Evolutionary conservation across 164 flowering plant species (phyloP), one percentile per base, ranked within the genome.

Genomic region (Piper longum): DNA sequence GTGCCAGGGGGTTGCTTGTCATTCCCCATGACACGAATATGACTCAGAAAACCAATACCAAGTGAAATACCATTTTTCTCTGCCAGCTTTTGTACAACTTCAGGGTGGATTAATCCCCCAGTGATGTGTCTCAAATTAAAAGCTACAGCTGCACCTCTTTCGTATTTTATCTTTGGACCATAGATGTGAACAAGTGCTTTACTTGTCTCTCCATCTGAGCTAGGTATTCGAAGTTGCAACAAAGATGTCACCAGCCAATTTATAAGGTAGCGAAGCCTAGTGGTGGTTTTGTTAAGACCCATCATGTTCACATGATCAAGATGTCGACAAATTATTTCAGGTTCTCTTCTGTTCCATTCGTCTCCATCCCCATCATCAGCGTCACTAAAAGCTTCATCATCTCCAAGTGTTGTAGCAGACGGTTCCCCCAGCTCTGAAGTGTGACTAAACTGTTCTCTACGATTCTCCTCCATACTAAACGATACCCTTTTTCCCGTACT

Each of bases 191-290:
- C 79, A 4, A 81, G 79, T 14, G 80, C 79, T 62, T 61, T 43
- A 6, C 70, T 75, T 1, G 48, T 43, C 13, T 73, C 75, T 26
- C 67, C 81, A 55, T 70, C 77, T 41, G 78, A 59, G 68, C 69
- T 61, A 41, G 84, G 84, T 55, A 83, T 77, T 45, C 76, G 71
- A 40, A 89, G 79, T 52, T 81, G 85, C 69, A 82, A 73, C 51
- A 89, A 67, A 4, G 95, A 86, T 41, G 85, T 85, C 17, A 85
- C 88, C 13, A 89, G 75, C 96, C 96, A 89, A 71, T 89, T 87
- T 66, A 82, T 73, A 65, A 89, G 69, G 77, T 60, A 83, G 52
- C 90, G 81, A n/a, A 74, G 63, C 65, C 96, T 74, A 68, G 45
- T 67, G 26, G 85, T 85, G n/a, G 86, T 89, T 69, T 72, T 71